phyloP scores from a whole-genome alignment of 1,284 basidiomycete species.

The Cystobasidium slooffiae region DNA sequence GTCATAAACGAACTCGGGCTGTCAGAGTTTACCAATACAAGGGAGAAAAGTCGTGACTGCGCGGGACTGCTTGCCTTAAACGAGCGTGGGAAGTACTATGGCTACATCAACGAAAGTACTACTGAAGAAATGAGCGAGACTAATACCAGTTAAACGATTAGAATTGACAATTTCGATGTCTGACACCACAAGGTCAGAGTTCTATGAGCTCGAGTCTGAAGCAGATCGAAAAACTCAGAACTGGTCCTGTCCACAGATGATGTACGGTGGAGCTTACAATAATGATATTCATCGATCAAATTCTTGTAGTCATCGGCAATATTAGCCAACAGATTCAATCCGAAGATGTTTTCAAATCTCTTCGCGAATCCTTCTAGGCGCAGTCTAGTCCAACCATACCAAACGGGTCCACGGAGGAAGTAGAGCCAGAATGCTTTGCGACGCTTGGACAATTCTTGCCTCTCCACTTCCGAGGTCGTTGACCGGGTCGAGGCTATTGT shows the following conservation, averaged over 20 bases:
- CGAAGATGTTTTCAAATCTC: conserved; percentile 54
- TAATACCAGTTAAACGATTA: not conserved
- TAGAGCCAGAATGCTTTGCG: conserved; percentile 59
- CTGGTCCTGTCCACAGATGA: too few relatives aligned
- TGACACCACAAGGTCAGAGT: too few relatives aligned
- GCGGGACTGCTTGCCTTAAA: not conserved
- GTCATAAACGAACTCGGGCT: too few relatives aligned
- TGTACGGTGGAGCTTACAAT: conserved; percentile 47
- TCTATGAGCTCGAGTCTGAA: conserved; percentile 6
- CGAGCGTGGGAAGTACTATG: not conserved
- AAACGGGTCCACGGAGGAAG: conserved; percentile 58
- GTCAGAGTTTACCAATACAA: too few relatives aligned
- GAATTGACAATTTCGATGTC: too few relatives aligned
- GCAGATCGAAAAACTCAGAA: too few relatives aligned
- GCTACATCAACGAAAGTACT: not conserved
- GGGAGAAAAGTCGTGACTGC: too few relatives aligned
- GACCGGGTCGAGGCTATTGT: conserved; percentile 32
- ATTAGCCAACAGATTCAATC: conserved; percentile 57
- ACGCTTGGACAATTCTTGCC: conserved; percentile 56
- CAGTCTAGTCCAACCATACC: conserved; percentile 58
- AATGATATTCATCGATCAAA: conserved; percentile 60
- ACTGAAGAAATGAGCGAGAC: not conserved
- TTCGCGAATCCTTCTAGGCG: conserved; percentile 54
- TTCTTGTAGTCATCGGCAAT: conserved; percentile 58
- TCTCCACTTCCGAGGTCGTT: conserved; percentile 55